Conservation (phyloP, 345 rosid species). For the Angophora floribunda region DNA sequence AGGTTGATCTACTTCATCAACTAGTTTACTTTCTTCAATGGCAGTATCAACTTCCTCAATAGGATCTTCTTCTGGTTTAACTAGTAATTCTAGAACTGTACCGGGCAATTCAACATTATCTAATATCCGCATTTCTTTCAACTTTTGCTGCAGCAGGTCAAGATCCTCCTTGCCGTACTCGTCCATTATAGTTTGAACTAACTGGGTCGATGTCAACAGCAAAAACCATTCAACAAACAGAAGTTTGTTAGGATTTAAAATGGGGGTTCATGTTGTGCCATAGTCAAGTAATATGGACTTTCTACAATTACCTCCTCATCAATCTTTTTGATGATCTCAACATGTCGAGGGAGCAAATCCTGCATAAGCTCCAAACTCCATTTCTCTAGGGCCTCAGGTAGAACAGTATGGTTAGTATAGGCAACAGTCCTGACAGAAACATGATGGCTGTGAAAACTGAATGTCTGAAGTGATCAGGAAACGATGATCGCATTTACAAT, state of each 20-base stretch:
- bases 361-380: conserved; percentile 42
- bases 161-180: conserved; percentile 30
- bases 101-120: conserved; percentile 33
- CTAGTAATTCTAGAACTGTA: conserved; percentile 16
- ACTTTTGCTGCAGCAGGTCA: conserved; percentile 23
- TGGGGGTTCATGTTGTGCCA: background rate
- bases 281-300: background rate
- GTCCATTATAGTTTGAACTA: conserved; percentile 24
- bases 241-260: background rate
- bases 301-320: conserved; percentile 27
- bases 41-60: conserved; percentile 2
- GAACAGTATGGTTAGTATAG: conserved; percentile 42
- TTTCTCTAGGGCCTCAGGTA: conserved; percentile 50
- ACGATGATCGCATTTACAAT: background rate
- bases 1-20: conserved; percentile 3
- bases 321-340: conserved; percentile 34
- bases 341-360: conserved; percentile 44
- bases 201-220: conserved; percentile 8
- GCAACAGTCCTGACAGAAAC: conserved; percentile 28
- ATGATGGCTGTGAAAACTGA: background rate
- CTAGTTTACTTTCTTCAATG: conserved; percentile 4
- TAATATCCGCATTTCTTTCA: conserved; percentile 39
- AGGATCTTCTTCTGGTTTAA: conserved; percentile 6
- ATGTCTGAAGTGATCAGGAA: background rate
- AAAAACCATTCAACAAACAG: background rate